Evolutionary conservation across 139 green algal genomes (phyloP), one percentile per base, ranked within the genome.

Genomic region (Chloropicon primus): DNA sequence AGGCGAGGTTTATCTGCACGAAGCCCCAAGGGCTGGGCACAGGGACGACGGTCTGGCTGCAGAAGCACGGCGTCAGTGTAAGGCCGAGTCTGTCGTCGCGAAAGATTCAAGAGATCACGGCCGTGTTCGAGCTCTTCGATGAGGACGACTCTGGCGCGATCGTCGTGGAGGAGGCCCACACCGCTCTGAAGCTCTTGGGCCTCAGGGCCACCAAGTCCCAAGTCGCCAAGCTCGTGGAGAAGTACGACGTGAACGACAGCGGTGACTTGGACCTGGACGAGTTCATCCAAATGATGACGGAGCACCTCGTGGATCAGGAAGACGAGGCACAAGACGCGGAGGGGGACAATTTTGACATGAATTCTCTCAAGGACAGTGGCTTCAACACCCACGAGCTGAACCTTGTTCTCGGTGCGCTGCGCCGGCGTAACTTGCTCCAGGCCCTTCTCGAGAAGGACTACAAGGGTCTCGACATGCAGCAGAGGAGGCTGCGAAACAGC

Each of bases 21-120:
- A 62, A 62, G 41, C 41, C 41, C 41, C 41, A 62, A 62, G 41
- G 41, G 5, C 41, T 62, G 41, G 41, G 41, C 10, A 62, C 41
- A 17, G 41, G 41, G 17, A 62, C 41, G 41, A 62, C 41, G 41
- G 41, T 62, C 10, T 62, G 41, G 41, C 41, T 62, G 5, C 41
- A 62, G 41, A 62, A 62, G 41, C 41, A 62, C 41, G 41, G 41
- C 10, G 41, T 62, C 10, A 62, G 41, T 17, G 41, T 62, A 17
- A 62, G 41, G 41, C 41, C 41, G 41, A 62, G 41, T 17, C 82
- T 96, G 77, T 78, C 95, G 74, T 83, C 89, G 27, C 88, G 88
- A 23, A 87, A 86, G 72, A 79, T 96, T 3, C 28, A 75, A n/a
- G 89, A 96, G 78, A 95, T 95, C 77, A 79, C 86, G 78, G 28